Base-by-base conservation (phyloP, 805 yeast species). In the Starmerella stellata region DNA sequence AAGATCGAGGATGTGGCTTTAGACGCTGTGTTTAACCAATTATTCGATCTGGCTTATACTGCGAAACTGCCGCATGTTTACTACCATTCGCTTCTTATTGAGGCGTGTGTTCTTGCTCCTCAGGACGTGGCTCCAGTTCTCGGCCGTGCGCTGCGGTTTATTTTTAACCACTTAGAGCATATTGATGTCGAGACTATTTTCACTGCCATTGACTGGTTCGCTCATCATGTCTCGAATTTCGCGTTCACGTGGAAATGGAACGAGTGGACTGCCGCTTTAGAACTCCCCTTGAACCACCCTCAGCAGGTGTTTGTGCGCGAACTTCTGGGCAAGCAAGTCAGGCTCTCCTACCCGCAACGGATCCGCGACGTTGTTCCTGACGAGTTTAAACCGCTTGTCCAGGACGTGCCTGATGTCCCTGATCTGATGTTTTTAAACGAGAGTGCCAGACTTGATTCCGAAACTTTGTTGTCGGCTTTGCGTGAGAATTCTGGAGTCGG, bases 201-300 rank as follows among this genome's bases (percentile, higher is more conserved):
- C 43, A 65, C 85, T 43, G 78, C 72, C 47, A 63, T 81, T 50
- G 87, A 79, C 57, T 90, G 96, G 96, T 75, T 92, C 64, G 68
- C 93, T 1, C 75, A 80, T 40, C 98, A 90, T 59, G 70, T 90
- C 56, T 78, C 93, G 51, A 90, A 87, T 55, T 90, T 87, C 57
- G 83, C 78, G 41, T 90, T 81, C 60, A 80, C 85, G 28, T 90
- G 99, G 99, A 82, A 83, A 54, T 90, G 98, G 98, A 73, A 71
- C 45, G 96, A 85, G 57, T 90, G 98, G 98, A 71, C 68, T 21
- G 56, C 49, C 9, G 58, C 62, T 5, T 56, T 63, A 9, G 61
- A 68, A 27, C 55, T 61, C 25, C 60, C 65, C 21, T 50, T 52
- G 14, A 73, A 70, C 51, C 85, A 80, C 53, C 94, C 95, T 11